These are phyloP conservation scores for Oryza meyeriana DNA, from an alignment of 176 grass and related monocot genomes.

Conservation along the genomic window DNA sequence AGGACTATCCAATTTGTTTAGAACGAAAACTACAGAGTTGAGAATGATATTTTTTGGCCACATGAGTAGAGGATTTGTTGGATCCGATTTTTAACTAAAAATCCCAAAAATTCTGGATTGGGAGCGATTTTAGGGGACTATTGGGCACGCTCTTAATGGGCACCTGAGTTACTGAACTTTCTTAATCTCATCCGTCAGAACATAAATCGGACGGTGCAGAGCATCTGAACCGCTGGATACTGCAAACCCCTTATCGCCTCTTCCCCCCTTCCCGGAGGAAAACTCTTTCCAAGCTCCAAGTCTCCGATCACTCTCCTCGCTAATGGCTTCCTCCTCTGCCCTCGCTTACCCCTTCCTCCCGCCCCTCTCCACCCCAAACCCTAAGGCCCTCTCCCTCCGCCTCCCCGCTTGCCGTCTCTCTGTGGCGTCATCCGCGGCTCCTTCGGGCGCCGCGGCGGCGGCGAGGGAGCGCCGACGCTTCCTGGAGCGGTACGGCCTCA, in stretches of 20 bases:
- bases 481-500: constrained; percentile 68
- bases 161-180: not conserved
- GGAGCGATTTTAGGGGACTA: no score
- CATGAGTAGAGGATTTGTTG: no score
- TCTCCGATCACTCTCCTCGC: not conserved
- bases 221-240: not conserved
- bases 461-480: constrained; percentile 45
- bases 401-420: not conserved
- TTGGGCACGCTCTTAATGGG: no score
- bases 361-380: not conserved
- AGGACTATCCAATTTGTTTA: no score
- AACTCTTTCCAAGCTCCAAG: constrained; percentile 19
- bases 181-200: not conserved
- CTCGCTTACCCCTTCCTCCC: constrained; percentile 36
- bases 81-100: no score
- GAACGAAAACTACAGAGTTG: no score
- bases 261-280: not conserved
- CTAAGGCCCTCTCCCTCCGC: not conserved
- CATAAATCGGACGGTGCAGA: not conserved
- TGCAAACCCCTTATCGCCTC: constrained; percentile 32
- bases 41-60: no score
- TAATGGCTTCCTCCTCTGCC: constrained; percentile 51
- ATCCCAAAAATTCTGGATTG: no score
- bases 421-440: not conserved
- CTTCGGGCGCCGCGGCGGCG: constrained; percentile 26